Evolutionary conservation across 768 basidiomycete species (phyloP).

Genomic region (Coprinellus micaceus): DNA sequence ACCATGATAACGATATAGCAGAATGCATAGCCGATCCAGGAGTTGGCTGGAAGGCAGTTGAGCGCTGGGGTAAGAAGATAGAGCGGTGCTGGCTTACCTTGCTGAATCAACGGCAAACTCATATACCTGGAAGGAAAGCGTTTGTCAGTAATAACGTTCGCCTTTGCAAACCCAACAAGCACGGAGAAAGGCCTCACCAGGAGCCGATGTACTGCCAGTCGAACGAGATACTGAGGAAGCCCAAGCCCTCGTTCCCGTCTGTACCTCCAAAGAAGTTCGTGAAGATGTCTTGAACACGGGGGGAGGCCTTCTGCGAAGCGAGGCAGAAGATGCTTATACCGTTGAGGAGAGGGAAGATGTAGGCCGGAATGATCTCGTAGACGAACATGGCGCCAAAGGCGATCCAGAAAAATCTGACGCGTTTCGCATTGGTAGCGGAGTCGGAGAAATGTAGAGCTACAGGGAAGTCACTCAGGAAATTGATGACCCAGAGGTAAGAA

Average conservation of each 20-base stretch:
- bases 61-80: background rate
- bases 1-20: constrained; percentile 52
- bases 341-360: constrained; percentile 63
- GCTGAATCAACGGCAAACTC: constrained; percentile 53
- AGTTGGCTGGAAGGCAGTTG: constrained; percentile 39
- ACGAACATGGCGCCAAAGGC: constrained; percentile 49
- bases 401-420: constrained; percentile 3
- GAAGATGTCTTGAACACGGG: constrained; percentile 45
- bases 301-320: constrained; percentile 46
- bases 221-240: constrained; percentile 56
- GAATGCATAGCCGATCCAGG: constrained; percentile 50
- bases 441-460: constrained; percentile 39
- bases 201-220: constrained; percentile 69
- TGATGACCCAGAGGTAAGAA: too few relatives aligned
- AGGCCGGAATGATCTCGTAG: constrained; percentile 52
- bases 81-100: constrained; percentile 35
- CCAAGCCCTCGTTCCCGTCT: constrained; percentile 65
- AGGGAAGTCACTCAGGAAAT: too few relatives aligned
- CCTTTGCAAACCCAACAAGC: too few relatives aligned
- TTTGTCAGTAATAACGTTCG: too few relatives aligned
- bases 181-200: too few relatives aligned
- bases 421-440: constrained; percentile 29
- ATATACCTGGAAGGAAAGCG: too few relatives aligned
- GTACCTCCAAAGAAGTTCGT: constrained; percentile 67
- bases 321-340: constrained; percentile 63